Evolutionary conservation across 805 yeast genomes (phyloP), one percentile per base, ranked within the genome.

Genomic region (Metschnikowia baotianmanensis): DNA sequence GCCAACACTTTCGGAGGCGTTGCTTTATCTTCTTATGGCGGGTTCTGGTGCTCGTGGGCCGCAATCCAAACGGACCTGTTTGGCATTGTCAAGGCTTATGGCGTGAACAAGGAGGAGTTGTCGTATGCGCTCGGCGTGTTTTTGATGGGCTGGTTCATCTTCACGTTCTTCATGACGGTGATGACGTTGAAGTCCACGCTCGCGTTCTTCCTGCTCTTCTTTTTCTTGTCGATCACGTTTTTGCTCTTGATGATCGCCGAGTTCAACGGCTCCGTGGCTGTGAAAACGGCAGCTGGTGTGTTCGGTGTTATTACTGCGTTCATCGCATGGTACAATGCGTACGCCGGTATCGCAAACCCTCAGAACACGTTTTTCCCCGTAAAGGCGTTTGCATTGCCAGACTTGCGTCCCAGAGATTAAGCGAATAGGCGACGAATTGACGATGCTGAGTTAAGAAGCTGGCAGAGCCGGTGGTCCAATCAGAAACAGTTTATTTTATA

Each of bases 1-100:
- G 89, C 84, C 52, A 83, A 82, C 62, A 82, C 88, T 17, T 83
- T 82, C 65, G 87, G 87, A 63, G 86, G 82, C 51, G 73, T 83
- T 44, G 81, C 80, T 1, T 65, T 77, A 40, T 61, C 74, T 6
- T 74, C 80, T 4, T 77, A 71, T 43, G 91, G 86, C 43, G 90
- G 87, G 3, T 83, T 83, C 59, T 83, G 91, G 91, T 76, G 81
- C 68, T 69, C 82, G 20, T 83, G 78, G 69, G 89, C 82, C 45
- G 84, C 84, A 23, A 75, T 83, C 37, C 59, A 62, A 20, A 63
- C 61, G 23, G 58, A 57, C 16, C 49, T 61, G 22, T 69, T 69
- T 47, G 72, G 71, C 23, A 69, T 69, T 47, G 49, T 42, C 4
- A 54, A 57, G 9, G 71, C 72, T 13, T 68, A 64, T 45, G 63